These are phyloP conservation scores for Sequoia sempervirens DNA, from an alignment of 75 land plant genomes.

Conservation along the genomic window DNA sequence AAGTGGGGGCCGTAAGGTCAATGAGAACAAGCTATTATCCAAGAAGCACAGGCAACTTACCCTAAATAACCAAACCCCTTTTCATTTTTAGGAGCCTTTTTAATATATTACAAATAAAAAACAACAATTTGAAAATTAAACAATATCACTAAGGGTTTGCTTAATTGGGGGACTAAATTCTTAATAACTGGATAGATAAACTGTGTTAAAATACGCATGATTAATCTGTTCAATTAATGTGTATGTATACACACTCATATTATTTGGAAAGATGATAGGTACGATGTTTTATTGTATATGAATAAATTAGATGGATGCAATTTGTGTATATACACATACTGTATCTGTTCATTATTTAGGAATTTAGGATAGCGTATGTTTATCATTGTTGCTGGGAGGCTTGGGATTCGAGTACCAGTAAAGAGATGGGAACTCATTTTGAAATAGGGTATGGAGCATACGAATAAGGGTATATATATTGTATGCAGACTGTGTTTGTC, in stretches of 20 bases:
- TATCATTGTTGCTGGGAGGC: background rate
- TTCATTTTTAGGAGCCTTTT: background rate
- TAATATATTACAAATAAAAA: background rate
- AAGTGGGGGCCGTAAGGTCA: conserved; percentile 90
- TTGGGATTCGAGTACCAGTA: background rate
- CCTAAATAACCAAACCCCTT: background rate
- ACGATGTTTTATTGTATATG: background rate
- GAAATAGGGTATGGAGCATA: background rate
- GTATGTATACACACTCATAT: no score
- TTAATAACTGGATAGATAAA: background rate
- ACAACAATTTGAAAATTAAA: background rate
- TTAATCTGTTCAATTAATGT: background rate
- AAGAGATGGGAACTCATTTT: background rate
- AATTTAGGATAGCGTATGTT: background rate
- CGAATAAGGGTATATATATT: background rate
- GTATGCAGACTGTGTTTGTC: no score
- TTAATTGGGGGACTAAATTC: background rate
- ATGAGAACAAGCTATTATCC: conserved; percentile 94
- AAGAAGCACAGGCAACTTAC: conserved; percentile 74
- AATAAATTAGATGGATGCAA: no score
- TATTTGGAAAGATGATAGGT: background rate
- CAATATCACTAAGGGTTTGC: background rate
- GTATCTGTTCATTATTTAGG: background rate
- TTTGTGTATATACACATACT: background rate
- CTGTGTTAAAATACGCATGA: background rate